Evolutionary conservation across 1,284 basidiomycete genomes (phyloP), one percentile per base, ranked within the genome.

Genomic region (Flammula alnicola): DNA sequence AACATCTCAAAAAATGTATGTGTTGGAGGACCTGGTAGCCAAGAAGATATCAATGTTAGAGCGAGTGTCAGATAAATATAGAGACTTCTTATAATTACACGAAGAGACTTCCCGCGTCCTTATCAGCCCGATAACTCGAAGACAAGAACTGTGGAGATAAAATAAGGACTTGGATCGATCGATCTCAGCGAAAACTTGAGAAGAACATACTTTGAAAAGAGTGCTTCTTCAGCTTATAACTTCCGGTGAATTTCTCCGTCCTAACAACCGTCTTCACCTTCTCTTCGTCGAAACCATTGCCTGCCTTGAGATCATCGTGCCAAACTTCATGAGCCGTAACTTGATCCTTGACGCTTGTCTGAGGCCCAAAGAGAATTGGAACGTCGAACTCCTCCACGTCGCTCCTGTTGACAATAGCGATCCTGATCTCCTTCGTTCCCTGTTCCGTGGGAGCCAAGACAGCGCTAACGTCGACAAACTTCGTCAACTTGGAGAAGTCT

Each of bases 321-420:
- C 77, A 79, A 6, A 80, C 64, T 55, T 79, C 75, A 52, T 79
- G 66, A n/a, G 75, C 71, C 49, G 62, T 65, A 25, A 76, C 61
- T 14, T 59, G 50, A 20, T 48, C 51, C 14, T 47, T 56, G 4
- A 67, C 60, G 2, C 25, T 50, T 30, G 45, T 57, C 22, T 51
- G 47, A 16, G 71, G 70, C 1, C 72, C 74, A 51, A 80, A 68
- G 1, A 59, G 49, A 17, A 79, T 57, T 0, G 71, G 71, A 0
- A 78, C 68, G 1, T 57, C 55, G 46, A 70, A 73, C 17, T 57
- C 63, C 14, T 62, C 47, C 2, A 54, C 58, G 11, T 69, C 67
- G 51, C 73, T 70, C 8, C 76, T 67, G 52, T 83, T 81, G 14
- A 81, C 71, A 2, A 81, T 68, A 2, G 78, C 76, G 3, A 81